These are phyloP conservation scores for Colletotrichum sp. DNA, from an alignment of 2,329 filamentous ascomycete species.

Conservation along the genomic window DNA sequence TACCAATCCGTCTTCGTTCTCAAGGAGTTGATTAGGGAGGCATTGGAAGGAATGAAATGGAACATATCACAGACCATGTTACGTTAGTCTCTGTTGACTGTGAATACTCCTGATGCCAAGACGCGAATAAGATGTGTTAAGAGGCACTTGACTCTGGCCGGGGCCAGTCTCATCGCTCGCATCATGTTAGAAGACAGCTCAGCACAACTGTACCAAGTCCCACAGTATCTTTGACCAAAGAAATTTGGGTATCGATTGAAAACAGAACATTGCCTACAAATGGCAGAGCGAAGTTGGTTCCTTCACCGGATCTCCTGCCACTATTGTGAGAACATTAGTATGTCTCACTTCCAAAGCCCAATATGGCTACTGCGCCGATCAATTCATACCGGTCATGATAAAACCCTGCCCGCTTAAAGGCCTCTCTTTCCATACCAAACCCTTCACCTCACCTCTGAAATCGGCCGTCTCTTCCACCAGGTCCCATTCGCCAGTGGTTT, in stretches of 20 bases:
- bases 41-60: background rate
- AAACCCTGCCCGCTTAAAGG: slow-evolving; percentile 39
- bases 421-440: slow-evolving; percentile 37
- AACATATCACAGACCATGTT: background rate
- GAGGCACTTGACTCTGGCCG: background rate
- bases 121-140: background rate
- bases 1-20: too few relatives aligned
- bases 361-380: slow-evolving; percentile 18
- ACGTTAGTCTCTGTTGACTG: background rate
- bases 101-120: background rate
- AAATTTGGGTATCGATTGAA: background rate
- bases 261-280: background rate
- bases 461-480: slow-evolving; percentile 42
- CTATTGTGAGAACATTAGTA: background rate
- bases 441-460: slow-evolving; percentile 31
- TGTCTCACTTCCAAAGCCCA: background rate
- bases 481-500: slow-evolving; percentile 36
- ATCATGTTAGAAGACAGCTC: background rate
- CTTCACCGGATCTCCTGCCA: background rate
- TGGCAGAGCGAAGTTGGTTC: background rate
- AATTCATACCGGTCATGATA: slow-evolving; percentile 31
- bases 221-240: background rate
- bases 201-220: background rate
- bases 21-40: too few relatives aligned
- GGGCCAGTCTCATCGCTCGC: background rate